These are phyloP conservation scores for Lipomyces japonicus DNA, from an alignment of 805 yeast species.

Conservation along the genomic window DNA sequence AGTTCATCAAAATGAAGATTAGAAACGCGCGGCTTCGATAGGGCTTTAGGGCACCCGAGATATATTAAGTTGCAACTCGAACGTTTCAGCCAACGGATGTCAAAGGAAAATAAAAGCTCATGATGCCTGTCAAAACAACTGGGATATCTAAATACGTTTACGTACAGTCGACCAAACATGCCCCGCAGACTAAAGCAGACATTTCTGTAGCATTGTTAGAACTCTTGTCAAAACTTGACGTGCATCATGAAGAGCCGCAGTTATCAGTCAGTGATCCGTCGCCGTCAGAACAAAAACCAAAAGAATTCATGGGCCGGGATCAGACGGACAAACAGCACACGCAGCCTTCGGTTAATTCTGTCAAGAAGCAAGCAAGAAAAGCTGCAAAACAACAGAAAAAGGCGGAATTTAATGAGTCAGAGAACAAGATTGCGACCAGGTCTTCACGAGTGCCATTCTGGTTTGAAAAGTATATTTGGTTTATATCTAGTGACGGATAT, in stretches of 20 bases:
- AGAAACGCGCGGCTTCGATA: no score
- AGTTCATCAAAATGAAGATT: no score
- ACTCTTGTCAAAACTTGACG: slow-evolving; percentile 13
- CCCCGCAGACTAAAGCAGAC: slow-evolving; percentile 24
- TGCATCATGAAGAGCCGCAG: background rate
- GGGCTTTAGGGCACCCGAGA: no score
- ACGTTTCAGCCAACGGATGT: no score
- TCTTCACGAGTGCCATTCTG: slow-evolving; percentile 53
- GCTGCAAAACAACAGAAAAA: slow-evolving; percentile 13
- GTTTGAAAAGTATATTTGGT: slow-evolving; percentile 96
- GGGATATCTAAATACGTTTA: slow-evolving; percentile 15
- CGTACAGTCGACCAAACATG: slow-evolving; percentile 3
- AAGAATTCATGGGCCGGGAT: background rate
- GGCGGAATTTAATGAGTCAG: background rate
- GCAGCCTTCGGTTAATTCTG: background rate
- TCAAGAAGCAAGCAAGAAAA: slow-evolving; percentile 19
- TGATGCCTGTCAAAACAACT: no score
- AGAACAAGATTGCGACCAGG: background rate
- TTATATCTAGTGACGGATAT: slow-evolving; percentile 84
- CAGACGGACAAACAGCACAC: background rate
- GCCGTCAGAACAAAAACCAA: background rate
- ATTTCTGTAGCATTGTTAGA: slow-evolving; percentile 21
- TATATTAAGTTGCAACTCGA: no score
- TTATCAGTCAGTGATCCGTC: background rate
- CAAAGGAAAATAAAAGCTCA: no score